Percentiles rank a stretch among this genome's conserved stretches.
Conservation (phyloP, 306 rosid species). For the Fragaria nilgerrensis region DNA sequence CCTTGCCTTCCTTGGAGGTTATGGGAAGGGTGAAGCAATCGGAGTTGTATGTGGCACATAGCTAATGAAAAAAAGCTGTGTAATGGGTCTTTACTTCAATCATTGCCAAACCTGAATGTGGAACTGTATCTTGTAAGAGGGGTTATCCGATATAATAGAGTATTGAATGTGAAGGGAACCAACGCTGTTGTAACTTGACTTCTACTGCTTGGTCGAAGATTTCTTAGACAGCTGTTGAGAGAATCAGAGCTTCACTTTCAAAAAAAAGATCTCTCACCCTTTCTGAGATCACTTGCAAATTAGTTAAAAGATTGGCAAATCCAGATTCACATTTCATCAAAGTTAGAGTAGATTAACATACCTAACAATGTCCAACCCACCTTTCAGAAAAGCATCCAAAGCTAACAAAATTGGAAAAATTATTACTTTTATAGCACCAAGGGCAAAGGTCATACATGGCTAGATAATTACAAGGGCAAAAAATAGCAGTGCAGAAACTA, state of each 20-base stretch:
- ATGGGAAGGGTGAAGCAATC: constrained; percentile 52
- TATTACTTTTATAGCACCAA: not conserved
- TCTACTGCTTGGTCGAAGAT: constrained; percentile 9
- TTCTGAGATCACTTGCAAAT: not conserved
- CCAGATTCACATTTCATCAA: not conserved
- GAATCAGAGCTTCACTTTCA: not conserved
- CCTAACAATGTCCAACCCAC: not conserved
- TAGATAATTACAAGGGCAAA: constrained; percentile 19
- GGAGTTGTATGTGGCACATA: constrained; percentile 36
- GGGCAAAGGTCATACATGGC: constrained; percentile 12
- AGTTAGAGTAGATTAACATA: not conserved
- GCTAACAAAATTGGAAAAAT: constrained; percentile 3
- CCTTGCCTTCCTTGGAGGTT: constrained; percentile 34
- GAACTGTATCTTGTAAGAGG: constrained; percentile 32
- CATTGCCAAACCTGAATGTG: not conserved
- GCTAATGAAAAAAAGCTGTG: not conserved
- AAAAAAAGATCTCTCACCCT: not conserved
- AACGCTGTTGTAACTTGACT: constrained; percentile 25
- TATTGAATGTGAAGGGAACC: constrained; percentile 32
- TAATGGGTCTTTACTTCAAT: not conserved
- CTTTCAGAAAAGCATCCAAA: not conserved
- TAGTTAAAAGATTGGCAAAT: not conserved
- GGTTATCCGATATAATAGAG: constrained; percentile 21
- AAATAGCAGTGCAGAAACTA: constrained; percentile 29
- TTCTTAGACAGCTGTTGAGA: constrained; percentile 4